A percentile compares a stretch with the other conserved stretches of the same genome.
These are phyloP conservation scores for Colletotrichum eleusines DNA, from an alignment of 2,329 filamentous ascomycete genomes.

Conservation along the genomic window DNA sequence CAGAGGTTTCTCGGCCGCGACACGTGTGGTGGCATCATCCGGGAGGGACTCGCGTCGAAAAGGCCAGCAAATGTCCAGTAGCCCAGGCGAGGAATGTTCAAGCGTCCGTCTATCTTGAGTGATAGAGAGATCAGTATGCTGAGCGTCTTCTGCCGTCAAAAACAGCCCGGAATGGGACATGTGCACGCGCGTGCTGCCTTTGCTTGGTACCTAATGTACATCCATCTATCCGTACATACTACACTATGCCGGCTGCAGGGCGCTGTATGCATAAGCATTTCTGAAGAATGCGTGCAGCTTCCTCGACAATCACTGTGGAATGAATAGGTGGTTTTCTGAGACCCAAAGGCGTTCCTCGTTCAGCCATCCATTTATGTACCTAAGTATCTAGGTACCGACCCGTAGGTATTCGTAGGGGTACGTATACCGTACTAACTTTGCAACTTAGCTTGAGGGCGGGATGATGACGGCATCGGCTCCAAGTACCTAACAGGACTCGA, in stretches of 20 bases:
- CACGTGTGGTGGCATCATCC: constrained; percentile 9
- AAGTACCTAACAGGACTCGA: neutral
- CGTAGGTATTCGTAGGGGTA: neutral
- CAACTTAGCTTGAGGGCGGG: neutral
- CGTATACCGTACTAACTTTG: neutral
- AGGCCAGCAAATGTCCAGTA: neutral
- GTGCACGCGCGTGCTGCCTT: neutral
- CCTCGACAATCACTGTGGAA: neutral
- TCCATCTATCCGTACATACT: neutral
- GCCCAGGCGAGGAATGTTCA: neutral
- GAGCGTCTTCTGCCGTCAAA: neutral
- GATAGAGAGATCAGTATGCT: neutral
- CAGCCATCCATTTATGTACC: no score
- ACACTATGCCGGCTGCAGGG: neutral
- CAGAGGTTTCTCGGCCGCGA: constrained; percentile 1
- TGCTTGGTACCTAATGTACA: neutral
- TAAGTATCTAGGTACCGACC: no score
- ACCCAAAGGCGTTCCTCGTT: neutral
- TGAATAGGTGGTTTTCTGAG: neutral
- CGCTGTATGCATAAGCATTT: constrained; percentile 2
- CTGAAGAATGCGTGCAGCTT: constrained; percentile 11
- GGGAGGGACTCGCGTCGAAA: neutral
- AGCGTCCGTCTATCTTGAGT: neutral
- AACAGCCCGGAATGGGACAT: neutral
- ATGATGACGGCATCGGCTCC: neutral